These are phyloP conservation scores for Myxozyma sirexii DNA, from an alignment of 805 yeast genomes.

Conservation along the genomic window DNA sequence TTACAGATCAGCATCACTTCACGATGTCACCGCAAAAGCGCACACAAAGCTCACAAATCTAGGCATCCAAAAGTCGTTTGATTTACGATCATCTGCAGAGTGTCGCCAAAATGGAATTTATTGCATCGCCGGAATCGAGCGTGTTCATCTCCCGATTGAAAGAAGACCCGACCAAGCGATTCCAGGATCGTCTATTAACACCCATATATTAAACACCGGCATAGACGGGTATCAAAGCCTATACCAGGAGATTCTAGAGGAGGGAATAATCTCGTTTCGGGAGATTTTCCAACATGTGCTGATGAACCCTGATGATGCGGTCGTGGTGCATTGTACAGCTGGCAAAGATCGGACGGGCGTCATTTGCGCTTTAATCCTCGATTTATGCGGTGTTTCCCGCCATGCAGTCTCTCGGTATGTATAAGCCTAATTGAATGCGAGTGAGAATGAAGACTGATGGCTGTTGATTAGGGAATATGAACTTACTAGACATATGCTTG, in stretches of 20 bases:
- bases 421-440: too few relatives aligned
- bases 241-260: constrained; percentile 58
- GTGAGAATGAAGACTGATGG: too few relatives aligned
- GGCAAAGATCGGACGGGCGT: constrained; percentile 88
- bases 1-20: constrained; percentile 66
- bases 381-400: constrained; percentile 64
- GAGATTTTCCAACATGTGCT: constrained; percentile 57
- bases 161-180: constrained; percentile 64
- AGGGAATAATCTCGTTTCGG: constrained; percentile 54
- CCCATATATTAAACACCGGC: constrained; percentile 50
- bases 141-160: constrained; percentile 63
- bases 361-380: constrained; percentile 64
- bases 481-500: constrained; percentile 65
- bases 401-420: constrained; percentile 54
- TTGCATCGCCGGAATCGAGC: constrained; percentile 49
- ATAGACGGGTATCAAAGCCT: constrained; percentile 65
- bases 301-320: constrained; percentile 53
- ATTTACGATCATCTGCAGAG: constrained; percentile 68
- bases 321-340: constrained; percentile 73
- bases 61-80: constrained; percentile 61
- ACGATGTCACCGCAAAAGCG: constrained; percentile 57
- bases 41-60: constrained; percentile 46
- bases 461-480: constrained; percentile 60
- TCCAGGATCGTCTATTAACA: constrained; percentile 57
- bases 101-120: constrained; percentile 48